Evolutionary conservation across 1,284 basidiomycete species (phyloP).

Genomic region (Austroboletus rostrupii): DNA sequence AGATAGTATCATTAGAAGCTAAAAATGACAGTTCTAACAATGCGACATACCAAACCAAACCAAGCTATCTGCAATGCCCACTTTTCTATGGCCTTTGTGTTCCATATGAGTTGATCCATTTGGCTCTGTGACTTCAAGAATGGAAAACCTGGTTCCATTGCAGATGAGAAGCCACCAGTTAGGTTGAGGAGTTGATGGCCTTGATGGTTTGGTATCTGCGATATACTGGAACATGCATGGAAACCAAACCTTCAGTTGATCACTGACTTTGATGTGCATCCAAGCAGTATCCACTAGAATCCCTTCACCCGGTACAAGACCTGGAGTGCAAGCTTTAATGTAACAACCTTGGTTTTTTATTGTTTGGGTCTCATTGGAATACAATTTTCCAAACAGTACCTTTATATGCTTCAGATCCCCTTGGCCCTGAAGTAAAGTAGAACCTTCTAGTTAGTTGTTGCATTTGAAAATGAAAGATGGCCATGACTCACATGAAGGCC

Average conservation of each 20-base stretch:
- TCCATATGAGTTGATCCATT: background rate
- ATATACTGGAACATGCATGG: background rate
- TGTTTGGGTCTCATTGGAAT: background rate
- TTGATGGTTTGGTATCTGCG: background rate
- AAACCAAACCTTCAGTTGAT: background rate
- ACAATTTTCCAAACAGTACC: background rate
- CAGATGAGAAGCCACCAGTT: background rate
- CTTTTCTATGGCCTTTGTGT: background rate
- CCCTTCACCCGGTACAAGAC: no score
- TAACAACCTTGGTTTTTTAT: no score
- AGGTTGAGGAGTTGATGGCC: background rate
- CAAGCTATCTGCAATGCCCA: no score
- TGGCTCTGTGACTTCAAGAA: background rate
- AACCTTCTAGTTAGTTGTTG: background rate
- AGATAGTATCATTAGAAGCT: no score
- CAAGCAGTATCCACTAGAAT: background rate
- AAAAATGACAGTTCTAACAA: no score
- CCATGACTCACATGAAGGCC: background rate
- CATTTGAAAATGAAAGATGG: background rate
- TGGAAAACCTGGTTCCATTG: background rate
- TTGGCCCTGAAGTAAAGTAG: no score
- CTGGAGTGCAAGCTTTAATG: background rate
- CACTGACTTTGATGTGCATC: background rate
- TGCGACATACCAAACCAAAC: no score
- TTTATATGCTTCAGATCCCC: background rate